Percentiles rank a stretch among this genome's conserved stretches.
Evolutionary conservation across 1,284 basidiomycete genomes (phyloP).

Genomic region (Microbotryum intermedium): DNA sequence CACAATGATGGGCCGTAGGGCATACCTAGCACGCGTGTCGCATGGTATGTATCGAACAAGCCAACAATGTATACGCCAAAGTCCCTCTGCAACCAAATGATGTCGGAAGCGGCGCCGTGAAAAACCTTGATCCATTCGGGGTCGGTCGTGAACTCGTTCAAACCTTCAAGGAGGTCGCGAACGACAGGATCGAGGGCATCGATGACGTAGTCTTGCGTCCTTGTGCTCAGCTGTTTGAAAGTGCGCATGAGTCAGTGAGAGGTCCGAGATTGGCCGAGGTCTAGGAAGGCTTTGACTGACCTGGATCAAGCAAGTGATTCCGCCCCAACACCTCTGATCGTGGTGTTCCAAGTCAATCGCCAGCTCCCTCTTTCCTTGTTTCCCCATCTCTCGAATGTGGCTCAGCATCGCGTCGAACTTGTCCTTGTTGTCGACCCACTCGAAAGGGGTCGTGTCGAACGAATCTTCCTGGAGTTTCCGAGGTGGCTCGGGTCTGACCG

Average conservation of each 20-base stretch:
- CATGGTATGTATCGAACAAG: constrained; percentile 93
- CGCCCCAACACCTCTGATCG: constrained; percentile 69
- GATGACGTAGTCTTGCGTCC: constrained; percentile 76
- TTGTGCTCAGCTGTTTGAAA: constrained; percentile 54
- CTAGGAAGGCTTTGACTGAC: constrained; percentile 5
- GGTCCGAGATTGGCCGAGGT: background rate
- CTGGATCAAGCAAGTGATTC: constrained; percentile 91
- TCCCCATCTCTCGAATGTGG: constrained; percentile 48
- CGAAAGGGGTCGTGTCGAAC: constrained; percentile 62
- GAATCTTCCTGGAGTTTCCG: constrained; percentile 37
- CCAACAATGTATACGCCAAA: constrained; percentile 90
- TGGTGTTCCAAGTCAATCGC: constrained; percentile 94
- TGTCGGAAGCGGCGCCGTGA: constrained; percentile 89
- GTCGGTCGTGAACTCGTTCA: constrained; percentile 65
- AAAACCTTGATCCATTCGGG: constrained; percentile 81
- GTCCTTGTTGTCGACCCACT: constrained; percentile 58
- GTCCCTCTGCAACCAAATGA: constrained; percentile 93
- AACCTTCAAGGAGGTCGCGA: constrained; percentile 61
- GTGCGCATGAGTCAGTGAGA: background rate
- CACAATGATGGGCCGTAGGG: background rate
- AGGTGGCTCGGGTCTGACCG: constrained; percentile 15
- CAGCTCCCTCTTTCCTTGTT: constrained; percentile 56
- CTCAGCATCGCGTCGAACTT: constrained; percentile 57
- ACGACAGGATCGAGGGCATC: constrained; percentile 60
- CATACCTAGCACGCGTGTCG: constrained; percentile 71